phyloP scores from a whole-genome alignment of 176 grass and related monocot genomes.

The Paspalum vaginatum region DNA sequence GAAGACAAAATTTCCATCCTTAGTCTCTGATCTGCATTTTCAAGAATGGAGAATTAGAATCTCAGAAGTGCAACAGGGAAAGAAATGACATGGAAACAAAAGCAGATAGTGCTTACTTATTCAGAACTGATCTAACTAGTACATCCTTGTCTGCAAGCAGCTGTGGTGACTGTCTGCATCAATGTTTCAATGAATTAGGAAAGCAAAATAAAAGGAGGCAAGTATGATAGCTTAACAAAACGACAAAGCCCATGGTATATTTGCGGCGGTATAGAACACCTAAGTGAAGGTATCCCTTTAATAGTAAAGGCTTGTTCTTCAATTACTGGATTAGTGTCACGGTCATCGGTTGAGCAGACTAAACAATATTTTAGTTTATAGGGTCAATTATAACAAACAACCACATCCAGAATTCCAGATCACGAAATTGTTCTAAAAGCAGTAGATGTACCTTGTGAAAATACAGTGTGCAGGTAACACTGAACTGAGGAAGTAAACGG shows the following conservation, averaged over 20 bases:
- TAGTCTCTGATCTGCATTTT: slow-evolving; percentile 68
- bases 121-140: slow-evolving; percentile 74
- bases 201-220: slow-evolving; percentile 23
- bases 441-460: slow-evolving; percentile 81
- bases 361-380: slow-evolving; percentile 25
- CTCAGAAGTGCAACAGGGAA: slow-evolving; percentile 9
- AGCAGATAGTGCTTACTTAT: slow-evolving; percentile 45
- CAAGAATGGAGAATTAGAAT: slow-evolving; percentile 32
- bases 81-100: slow-evolving; percentile 12
- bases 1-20: slow-evolving; percentile 84
- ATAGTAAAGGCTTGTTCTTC: slow-evolving; percentile 15
- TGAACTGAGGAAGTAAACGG: slow-evolving; percentile 81
- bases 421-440: neutral
- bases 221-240: slow-evolving; percentile 29
- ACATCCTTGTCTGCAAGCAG: slow-evolving; percentile 78
- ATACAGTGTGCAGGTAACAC: slow-evolving; percentile 79
- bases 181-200: slow-evolving; percentile 31
- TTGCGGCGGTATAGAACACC: slow-evolving; percentile 1
- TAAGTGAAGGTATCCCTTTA: neutral
- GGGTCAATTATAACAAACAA: neutral
- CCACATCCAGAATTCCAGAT: slow-evolving; percentile 26
- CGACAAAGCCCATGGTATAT: slow-evolving; percentile 1
- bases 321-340: neutral
- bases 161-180: slow-evolving; percentile 72
- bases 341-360: neutral